These are phyloP conservation scores for Candida coquimbonensis DNA, from an alignment of 805 yeast genomes.

Conservation along the genomic window DNA sequence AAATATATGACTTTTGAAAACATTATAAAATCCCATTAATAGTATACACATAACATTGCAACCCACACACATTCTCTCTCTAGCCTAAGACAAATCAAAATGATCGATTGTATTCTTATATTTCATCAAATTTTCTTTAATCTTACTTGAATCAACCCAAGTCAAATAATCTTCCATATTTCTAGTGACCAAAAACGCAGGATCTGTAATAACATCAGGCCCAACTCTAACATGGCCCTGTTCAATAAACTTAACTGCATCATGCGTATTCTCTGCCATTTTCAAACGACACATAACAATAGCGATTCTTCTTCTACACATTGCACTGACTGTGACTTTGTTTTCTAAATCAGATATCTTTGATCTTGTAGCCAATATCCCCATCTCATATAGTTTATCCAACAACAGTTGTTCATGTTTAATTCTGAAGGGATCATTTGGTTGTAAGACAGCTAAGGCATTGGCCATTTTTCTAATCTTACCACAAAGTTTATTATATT, in stretches of 20 bases:
- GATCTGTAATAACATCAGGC: constrained; percentile 91
- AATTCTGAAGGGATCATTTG: constrained; percentile 79
- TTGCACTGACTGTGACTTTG: constrained; percentile 83
- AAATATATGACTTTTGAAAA: too few species aligned
- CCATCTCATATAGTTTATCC: constrained; percentile 86
- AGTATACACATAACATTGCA: neutral
- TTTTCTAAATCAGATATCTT: constrained; percentile 90
- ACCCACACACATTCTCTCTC: neutral
- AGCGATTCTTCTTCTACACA: constrained; percentile 87
- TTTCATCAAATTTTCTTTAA: constrained; percentile 80
- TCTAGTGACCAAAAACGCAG: constrained; percentile 89
- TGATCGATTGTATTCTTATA: constrained; percentile 72
- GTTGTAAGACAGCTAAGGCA: constrained; percentile 74
- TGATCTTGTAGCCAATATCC: constrained; percentile 78
- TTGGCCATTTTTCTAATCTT: constrained; percentile 82
- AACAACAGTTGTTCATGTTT: constrained; percentile 84
- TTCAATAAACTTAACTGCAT: constrained; percentile 87
- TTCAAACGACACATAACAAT: constrained; percentile 90
- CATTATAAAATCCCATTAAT: neutral
- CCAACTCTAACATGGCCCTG: constrained; percentile 98
- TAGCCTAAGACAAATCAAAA: constrained; percentile 37
- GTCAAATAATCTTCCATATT: constrained; percentile 94
- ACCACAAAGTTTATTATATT: constrained; percentile 90
- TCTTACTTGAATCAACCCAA: constrained; percentile 96
- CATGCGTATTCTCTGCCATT: constrained; percentile 85